phyloP scores from a whole-genome alignment of 192 early-diverging fungal genomes.

The Anaeromyces robustus region DNA sequence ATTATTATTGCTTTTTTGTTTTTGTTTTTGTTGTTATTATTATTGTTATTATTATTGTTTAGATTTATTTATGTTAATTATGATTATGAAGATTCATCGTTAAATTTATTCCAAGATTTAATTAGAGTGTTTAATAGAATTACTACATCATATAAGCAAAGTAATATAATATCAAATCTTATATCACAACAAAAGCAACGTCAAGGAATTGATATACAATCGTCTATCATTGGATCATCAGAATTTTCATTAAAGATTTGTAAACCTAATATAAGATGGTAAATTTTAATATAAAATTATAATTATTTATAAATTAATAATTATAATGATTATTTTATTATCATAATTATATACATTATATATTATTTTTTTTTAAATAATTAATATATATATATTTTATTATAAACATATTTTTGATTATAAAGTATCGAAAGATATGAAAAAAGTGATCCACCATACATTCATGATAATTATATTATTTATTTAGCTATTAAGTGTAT shows the following conservation, averaged over 20 bases:
- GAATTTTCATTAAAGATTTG: not conserved
- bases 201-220: not conserved
- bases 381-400: not conserved
- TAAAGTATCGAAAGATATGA: not conserved
- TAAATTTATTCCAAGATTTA: conserved; percentile 68
- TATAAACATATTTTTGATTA: not conserved
- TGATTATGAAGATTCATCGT: conserved; percentile 54
- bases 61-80: conserved; percentile 54
- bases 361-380: not conserved
- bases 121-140: conserved; percentile 51
- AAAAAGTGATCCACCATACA: not conserved
- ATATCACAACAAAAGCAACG: not conserved
- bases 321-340: too few species aligned
- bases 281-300: too few species aligned
- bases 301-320: too few species aligned
- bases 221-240: not conserved
- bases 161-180: not conserved
- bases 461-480: not conserved
- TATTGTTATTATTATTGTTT: not conserved
- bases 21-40: too few species aligned
- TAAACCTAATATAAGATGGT: not conserved
- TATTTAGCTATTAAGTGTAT: not conserved
- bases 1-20: too few species aligned
- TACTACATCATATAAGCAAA: conserved; percentile 50
- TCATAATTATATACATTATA: too few species aligned